Base-by-base conservation (phyloP, 1,139 yeast genomes). In the Eremothecium cymbalariae region DNA sequence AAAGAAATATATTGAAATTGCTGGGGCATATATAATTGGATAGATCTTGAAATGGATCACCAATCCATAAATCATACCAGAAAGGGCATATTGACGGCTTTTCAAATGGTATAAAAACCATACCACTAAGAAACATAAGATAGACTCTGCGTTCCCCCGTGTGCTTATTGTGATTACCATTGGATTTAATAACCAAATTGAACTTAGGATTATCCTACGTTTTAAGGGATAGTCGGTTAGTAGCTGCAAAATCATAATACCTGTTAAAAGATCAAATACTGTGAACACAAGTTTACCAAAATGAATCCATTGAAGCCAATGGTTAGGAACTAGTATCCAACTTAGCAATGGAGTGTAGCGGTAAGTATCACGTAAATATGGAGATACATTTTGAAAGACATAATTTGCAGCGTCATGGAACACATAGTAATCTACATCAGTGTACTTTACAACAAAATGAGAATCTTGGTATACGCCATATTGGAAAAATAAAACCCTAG, bases 81-180 rank as follows among this genome's bases (percentile, higher is more conserved):
- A 72, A 9, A 66, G n/a, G 0, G 63, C 37, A 20, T 62, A 48
- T 19, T 62, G 51, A 2, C 61, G 58, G 8, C 53, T 54, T 22
- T 63, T 40, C 24, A 74, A 50, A 26, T 47, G 59, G 45, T 72
- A 76, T 2, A 83, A 63, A 28, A 79, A 64, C 9, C 70, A 56
- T 69, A 86, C 72, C 3, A 86, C 71, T 48, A 88, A 64, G 17
- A 83, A 88, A 1, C 94, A 85, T 30, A 90, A 62, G 2, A 90
- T 67, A 42, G 96, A 88, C 54, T 90, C 98, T 0, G 95, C 81
- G 14, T 94, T 83, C 1, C 98, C 98, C 37, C 98, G 65, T 0
- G 97, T 86, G 43, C 94, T 79, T 28, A 90, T 90, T 1, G 95
- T 86, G 20, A 82, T 75, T 0, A 88, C 98, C 93, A 90, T 83